Evolutionary conservation across 805 yeast species (phyloP).

Genomic region (Starmerella etchellsii): DNA sequence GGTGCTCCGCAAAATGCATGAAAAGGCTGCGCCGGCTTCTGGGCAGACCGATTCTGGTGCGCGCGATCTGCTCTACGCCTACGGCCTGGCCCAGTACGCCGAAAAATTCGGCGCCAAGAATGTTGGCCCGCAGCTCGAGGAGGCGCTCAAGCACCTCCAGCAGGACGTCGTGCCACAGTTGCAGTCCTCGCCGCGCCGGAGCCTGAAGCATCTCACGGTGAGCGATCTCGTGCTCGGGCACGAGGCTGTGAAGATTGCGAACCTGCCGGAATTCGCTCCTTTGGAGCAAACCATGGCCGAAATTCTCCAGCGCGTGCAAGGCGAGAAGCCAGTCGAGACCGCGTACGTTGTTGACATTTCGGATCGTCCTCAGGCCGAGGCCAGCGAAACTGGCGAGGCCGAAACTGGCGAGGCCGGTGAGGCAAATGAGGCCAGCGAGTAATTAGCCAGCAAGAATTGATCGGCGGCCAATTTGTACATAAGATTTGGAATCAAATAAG

Average conservation of each 20-base stretch:
- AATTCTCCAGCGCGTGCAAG: slow-evolving; percentile 1
- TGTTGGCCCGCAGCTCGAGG: not conserved
- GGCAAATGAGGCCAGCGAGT: too few species aligned
- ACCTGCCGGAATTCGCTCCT: slow-evolving; percentile 1
- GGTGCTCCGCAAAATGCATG: slow-evolving; percentile 10
- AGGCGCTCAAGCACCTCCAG: slow-evolving; percentile 1
- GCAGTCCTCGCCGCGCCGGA: slow-evolving; percentile 2
- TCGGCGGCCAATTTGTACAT: too few species aligned
- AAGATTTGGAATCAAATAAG: too few species aligned
- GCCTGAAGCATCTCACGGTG: not conserved
- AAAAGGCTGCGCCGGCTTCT: slow-evolving; percentile 5
- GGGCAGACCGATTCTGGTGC: not conserved
- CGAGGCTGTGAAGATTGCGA: slow-evolving; percentile 6
- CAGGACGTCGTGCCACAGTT: not conserved
- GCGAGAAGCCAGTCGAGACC: slow-evolving; percentile 6
- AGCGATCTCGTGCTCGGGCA: slow-evolving; percentile 8
- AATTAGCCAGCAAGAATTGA: too few species aligned
- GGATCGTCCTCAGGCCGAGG: slow-evolving; percentile 1
- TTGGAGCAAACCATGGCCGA: not conserved
- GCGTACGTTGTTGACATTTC: slow-evolving; percentile 5
- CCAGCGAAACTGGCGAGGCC: not conserved
- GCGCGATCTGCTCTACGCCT: slow-evolving; percentile 15
- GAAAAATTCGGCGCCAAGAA: slow-evolving; percentile 10
- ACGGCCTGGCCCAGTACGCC: slow-evolving; percentile 13
- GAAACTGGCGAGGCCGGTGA: too few species aligned